Conservation (phyloP, 2,329 filamentous ascomycete genomes). For the Aureobasidium leucospermi region DNA sequence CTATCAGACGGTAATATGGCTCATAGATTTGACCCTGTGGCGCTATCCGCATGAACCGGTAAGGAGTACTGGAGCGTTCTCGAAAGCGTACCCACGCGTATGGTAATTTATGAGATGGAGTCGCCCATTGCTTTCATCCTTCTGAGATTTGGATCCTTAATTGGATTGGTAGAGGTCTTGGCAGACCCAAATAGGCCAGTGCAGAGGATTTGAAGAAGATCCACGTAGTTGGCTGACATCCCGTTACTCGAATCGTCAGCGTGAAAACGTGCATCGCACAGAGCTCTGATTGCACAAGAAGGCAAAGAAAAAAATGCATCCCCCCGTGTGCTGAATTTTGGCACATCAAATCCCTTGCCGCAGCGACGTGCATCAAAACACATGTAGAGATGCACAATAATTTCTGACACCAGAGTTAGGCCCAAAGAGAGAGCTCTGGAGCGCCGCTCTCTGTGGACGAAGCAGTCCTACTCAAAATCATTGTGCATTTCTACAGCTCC, state of each 20-base stretch:
- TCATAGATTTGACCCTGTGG: background rate
- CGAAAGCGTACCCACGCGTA: background rate
- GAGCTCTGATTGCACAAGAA: background rate
- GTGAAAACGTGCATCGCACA: background rate
- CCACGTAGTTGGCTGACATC: background rate
- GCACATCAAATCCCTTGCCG: too few relatives aligned
- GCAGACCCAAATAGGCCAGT: background rate
- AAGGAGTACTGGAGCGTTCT: too few relatives aligned
- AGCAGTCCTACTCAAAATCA: too few relatives aligned
- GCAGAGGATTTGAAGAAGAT: background rate
- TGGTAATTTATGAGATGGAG: background rate
- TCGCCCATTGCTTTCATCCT: background rate
- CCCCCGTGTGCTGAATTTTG: too few relatives aligned
- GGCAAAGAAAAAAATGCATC: too few relatives aligned
- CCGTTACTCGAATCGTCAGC: background rate
- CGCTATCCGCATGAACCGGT: background rate
- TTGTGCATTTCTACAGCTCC: too few relatives aligned
- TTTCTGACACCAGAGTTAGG: too few relatives aligned
- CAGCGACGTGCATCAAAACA: too few relatives aligned
- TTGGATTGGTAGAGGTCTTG: background rate
- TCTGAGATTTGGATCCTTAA: background rate
- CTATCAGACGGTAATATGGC: background rate
- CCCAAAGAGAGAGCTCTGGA: too few relatives aligned
- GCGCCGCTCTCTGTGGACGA: too few relatives aligned
- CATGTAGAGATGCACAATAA: too few relatives aligned